Base-by-base conservation (phyloP, 495 filamentous ascomycete genomes). In the Achaetomiella virescens region DNA sequence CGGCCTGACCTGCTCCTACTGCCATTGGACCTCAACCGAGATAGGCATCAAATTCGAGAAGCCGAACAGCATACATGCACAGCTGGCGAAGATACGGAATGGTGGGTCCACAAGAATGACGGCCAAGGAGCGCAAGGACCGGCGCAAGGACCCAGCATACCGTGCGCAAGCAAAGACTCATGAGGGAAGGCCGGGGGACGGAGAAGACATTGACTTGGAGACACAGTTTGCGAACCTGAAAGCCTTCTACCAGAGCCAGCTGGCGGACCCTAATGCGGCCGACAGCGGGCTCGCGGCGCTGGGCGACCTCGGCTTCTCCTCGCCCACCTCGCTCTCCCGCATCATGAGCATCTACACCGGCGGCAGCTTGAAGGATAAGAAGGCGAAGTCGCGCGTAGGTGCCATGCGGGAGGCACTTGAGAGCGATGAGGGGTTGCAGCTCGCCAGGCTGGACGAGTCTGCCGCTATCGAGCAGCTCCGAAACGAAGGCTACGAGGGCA, bases 311-410 rank as follows among this genome's bases (percentile, higher is more conserved):
- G 85, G 85, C 55, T 91, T 89, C 66, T 75, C 74, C 48, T 95
- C 91, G 1, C 91, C 92, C 0, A 85, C 79, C 9, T 83, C 90
- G 18, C 74, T 96, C 40, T 85, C 89, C 42, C 83, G 92, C 18
- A 88, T 98, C 59, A 95, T 98, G 88, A 89, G 81, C 35, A 73
- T 98, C 29, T 97, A 96, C 70, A 87, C 89, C 2, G 84, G 84
- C 43, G 77, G 72, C 63, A 78, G 70, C 50, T 72, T 75, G 35
- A 67, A 70, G 27, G 79, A 79, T 60, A 87, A 88, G 60, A 89
- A 86, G 60, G 69, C 82, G 38, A 88, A 87, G 59, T 74, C 75
- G 33, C 89, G 85, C 60, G 73, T 80, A 0, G 78, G 76, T 25
- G 77, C 79, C 21, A 93, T 95, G 85, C 81, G 91, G 22, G 91